Conservation (phyloP, 495 filamentous ascomycete species). For the Lophium mytilinum region DNA sequence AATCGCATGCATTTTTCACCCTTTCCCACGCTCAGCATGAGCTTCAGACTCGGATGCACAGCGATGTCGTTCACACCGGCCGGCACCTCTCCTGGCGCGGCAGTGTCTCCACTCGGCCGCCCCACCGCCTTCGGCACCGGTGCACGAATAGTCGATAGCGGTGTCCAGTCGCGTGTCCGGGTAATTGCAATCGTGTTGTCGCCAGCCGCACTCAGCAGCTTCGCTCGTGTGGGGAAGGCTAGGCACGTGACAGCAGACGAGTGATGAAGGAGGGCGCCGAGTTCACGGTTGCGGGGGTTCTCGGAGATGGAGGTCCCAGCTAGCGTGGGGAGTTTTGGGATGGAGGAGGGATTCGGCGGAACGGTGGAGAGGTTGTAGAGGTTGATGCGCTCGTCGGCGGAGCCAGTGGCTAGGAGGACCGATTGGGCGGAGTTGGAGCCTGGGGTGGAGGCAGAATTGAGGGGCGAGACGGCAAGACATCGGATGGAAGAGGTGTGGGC, state of each 20-base stretch:
- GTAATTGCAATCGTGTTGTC: constrained; percentile 85
- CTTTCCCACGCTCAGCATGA: constrained; percentile 83
- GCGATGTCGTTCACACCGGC: constrained; percentile 93
- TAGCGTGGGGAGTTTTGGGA: constrained; percentile 45
- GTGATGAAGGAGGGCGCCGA: constrained; percentile 84
- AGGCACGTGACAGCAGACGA: constrained; percentile 67
- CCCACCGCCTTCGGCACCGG: constrained; percentile 77
- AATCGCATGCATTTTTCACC: constrained; percentile 86
- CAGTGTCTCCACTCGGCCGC: constrained; percentile 84
- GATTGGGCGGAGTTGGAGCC: constrained; percentile 53
- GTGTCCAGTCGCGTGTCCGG: constrained; percentile 78
- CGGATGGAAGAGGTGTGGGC: constrained; percentile 86
- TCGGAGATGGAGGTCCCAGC: constrained; percentile 62
- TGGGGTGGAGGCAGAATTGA: constrained; percentile 46
- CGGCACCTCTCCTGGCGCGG: constrained; percentile 70
- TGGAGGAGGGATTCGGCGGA: constrained; percentile 39
- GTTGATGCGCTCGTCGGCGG: constrained; percentile 89
- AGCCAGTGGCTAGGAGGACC: constrained; percentile 78
- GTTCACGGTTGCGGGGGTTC: constrained; percentile 77
- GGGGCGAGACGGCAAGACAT: constrained; percentile 78
- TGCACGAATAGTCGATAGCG: constrained; percentile 83
- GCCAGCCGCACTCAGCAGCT: constrained; percentile 74
- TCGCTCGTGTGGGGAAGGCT: constrained; percentile 75
- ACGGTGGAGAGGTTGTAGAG: constrained; percentile 81
- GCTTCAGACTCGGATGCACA: constrained; percentile 89